These are phyloP conservation scores for Mangifera indica DNA, from an alignment of 345 rosid species.

Conservation along the genomic window DNA sequence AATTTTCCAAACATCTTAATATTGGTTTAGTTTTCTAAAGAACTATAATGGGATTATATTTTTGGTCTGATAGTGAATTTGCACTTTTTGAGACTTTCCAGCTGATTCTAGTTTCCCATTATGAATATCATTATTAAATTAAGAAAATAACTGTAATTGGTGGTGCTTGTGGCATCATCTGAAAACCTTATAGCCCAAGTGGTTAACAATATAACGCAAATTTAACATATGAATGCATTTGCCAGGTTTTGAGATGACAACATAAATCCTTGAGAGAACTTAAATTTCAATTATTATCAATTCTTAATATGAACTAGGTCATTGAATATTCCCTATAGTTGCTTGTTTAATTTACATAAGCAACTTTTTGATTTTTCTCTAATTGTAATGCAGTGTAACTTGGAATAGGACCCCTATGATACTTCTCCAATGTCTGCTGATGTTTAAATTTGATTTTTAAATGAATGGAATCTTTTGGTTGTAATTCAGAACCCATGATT, in stretches of 20 bases:
- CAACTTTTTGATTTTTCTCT: neutral
- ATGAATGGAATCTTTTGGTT: neutral
- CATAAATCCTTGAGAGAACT: no score
- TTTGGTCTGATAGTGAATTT: neutral
- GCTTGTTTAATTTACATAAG: neutral
- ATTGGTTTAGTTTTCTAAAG: no score
- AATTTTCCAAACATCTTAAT: no score
- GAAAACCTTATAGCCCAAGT: no score
- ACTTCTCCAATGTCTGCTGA: neutral
- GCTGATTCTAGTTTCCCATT: neutral
- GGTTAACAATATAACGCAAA: no score
- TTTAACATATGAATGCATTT: no score
- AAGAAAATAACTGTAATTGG: neutral
- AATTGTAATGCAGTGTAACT: neutral
- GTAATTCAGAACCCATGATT: no score
- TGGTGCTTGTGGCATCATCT: constrained; percentile 7
- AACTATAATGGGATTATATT: no score
- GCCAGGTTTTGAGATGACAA: no score
- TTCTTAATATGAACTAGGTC: neutral
- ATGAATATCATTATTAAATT: neutral
- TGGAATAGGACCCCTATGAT: neutral
- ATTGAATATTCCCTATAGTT: neutral
- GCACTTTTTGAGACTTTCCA: neutral
- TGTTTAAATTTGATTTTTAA: neutral
- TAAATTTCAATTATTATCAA: no score